phyloP scores from a whole-genome alignment of 352 stramenopile genomes.

The Globisporangium splendens region DNA sequence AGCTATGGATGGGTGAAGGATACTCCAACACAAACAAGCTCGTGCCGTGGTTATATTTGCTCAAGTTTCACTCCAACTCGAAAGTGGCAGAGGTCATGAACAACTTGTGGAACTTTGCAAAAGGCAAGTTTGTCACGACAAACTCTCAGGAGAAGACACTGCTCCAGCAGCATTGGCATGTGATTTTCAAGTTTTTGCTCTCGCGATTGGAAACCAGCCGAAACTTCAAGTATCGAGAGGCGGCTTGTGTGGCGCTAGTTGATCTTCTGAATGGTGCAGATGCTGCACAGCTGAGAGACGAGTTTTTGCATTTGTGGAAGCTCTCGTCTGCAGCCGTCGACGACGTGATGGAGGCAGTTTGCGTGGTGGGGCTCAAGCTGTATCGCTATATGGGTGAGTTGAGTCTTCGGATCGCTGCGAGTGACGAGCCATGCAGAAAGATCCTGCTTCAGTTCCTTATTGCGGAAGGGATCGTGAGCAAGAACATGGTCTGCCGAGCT shows the following conservation, averaged over 20 bases:
- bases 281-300: conserved; percentile 34
- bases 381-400: conserved; percentile 70
- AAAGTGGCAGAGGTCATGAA: conserved; percentile 64
- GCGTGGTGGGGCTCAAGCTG: conserved; percentile 62
- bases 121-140: conserved; percentile 26
- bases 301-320: conserved; percentile 67
- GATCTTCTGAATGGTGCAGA: conserved; percentile 62
- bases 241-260: conserved; percentile 53
- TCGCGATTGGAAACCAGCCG: conserved; percentile 51
- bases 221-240: conserved; percentile 84
- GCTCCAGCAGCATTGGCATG: conserved; percentile 45
- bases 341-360: conserved; percentile 72
- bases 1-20: conserved; percentile 47
- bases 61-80: conserved; percentile 73
- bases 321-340: conserved; percentile 66
- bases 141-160: conserved; percentile 43
- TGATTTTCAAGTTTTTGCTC: conserved; percentile 58
- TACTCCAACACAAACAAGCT: conserved; percentile 56
- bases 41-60: conserved; percentile 67
- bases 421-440: conserved; percentile 40
- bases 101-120: conserved; percentile 67
- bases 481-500: conserved; percentile 58
- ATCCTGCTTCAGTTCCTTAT: conserved; percentile 67
- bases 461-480: conserved; percentile 58
- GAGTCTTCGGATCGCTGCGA: conserved; percentile 60